Conservation (phyloP, 306 rosid genomes). For the Begonia peltatifolia region DNA sequence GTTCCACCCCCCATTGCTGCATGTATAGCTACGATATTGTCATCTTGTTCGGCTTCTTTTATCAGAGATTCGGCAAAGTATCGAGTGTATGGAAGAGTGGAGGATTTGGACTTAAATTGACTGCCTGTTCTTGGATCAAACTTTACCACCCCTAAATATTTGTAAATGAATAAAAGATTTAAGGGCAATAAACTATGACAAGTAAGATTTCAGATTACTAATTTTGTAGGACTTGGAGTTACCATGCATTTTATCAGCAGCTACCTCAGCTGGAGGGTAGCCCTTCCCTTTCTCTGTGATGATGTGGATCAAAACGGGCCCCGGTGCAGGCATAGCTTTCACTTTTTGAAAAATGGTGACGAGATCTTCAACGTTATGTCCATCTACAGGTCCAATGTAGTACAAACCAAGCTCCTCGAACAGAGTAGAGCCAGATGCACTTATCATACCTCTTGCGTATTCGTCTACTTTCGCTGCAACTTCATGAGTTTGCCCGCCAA, state of each 20-base stretch:
- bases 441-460: conserved; percentile 56
- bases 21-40: conserved; percentile 69
- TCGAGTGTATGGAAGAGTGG: conserved; percentile 64
- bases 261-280: conserved; percentile 78
- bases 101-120: conserved; percentile 51
- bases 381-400: conserved; percentile 82
- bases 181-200: too few species aligned
- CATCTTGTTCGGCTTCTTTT: conserved; percentile 74
- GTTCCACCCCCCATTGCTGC: conserved; percentile 99
- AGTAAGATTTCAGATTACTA: background rate
- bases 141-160: conserved; percentile 59
- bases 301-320: conserved; percentile 81
- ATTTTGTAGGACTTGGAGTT: conserved; percentile 9
- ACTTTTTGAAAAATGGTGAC: conserved; percentile 53
- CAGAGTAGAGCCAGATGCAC: conserved; percentile 44
- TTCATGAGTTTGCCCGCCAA: conserved; percentile 48
- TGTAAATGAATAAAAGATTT: conserved; percentile 1
- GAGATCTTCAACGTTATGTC: conserved; percentile 58
- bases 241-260: conserved; percentile 89
- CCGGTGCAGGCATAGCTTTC: conserved; percentile 52
- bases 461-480: conserved; percentile 77
- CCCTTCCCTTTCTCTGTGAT: conserved; percentile 94
- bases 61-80: conserved; percentile 79
- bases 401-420: conserved; percentile 77
- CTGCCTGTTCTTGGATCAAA: conserved; percentile 76